Percentiles rank a stretch among this genome's conserved stretches.
Conservation (phyloP, 495 filamentous ascomycete species). For the Xylaria curta region DNA sequence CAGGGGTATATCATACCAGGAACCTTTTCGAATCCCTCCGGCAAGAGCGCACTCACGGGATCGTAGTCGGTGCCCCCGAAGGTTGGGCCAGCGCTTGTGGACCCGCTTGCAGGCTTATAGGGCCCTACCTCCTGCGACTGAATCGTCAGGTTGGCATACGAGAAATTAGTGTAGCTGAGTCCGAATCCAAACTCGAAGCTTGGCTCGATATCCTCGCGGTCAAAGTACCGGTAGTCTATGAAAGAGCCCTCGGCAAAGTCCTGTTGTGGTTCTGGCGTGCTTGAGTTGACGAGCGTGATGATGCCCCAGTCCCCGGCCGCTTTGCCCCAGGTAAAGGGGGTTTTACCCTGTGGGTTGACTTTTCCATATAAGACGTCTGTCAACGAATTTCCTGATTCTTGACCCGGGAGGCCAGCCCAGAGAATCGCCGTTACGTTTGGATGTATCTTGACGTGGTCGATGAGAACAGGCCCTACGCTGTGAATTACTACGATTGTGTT, state of each 20-base stretch:
- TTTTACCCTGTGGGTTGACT: conserved; percentile 58
- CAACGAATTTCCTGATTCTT: conserved; percentile 62
- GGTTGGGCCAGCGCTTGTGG: conserved; percentile 39
- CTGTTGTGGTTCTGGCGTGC: conserved; percentile 40
- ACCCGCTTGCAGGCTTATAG: conserved; percentile 34
- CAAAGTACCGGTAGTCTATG: conserved; percentile 62
- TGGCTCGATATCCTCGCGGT: conserved; percentile 50
- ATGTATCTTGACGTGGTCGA: conserved; percentile 54
- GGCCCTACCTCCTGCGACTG: conserved; percentile 14
- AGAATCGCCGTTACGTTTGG: conserved; percentile 66
- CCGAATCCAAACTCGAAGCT: conserved; percentile 60
- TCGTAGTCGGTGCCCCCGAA: conserved; percentile 41
- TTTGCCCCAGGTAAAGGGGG: conserved; percentile 63
- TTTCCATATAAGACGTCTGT: conserved; percentile 59
- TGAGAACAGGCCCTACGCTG: conserved; percentile 57
- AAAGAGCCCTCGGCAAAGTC: conserved; percentile 57
- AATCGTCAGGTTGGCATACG: conserved; percentile 40
- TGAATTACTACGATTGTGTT: conserved; percentile 65
- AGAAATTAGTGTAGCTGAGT: conserved; percentile 55
- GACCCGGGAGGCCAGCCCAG: conserved; percentile 59
- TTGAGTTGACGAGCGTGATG: conserved; percentile 44
- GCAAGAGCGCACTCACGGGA: conserved; percentile 39
- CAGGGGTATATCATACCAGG: conserved; percentile 49
- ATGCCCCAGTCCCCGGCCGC: conserved; percentile 56
- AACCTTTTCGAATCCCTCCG: conserved; percentile 49